Base-by-base conservation (phyloP, 306 rosid species). In the Quercus bicolor region DNA sequence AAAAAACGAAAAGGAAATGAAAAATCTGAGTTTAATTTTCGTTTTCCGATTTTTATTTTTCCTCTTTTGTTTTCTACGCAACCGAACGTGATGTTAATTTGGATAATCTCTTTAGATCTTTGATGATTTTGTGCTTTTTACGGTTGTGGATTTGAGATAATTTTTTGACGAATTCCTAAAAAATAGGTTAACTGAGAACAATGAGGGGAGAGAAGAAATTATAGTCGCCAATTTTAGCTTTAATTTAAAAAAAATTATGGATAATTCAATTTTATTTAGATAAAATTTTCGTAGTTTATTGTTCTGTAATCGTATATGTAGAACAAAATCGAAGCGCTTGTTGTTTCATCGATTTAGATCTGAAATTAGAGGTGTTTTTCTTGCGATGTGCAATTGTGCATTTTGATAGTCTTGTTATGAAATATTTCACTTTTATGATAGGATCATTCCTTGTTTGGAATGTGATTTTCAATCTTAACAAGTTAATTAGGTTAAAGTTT, bases 91-190 rank as follows among this genome's bases (percentile, higher is more conserved):
- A 60, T n/a, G 28, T 68, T 21, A n/a, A 34, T 68, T 34, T 14
- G 18, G 12, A 52, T 21, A 23, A 15, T 71, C 24, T 37, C 34
- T 70, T 71, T 40, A 75, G 86, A 79, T 79, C 81, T 77, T 51
- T 70, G 72, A 53, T 55, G 48, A 28, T 81, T 70, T 75, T 1
- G 12, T 29, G 62, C 20, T 34, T 68, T 80, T 19, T 18, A 18
- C 5, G 18, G 20, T 55, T 6, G 34, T 45, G 33, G 59, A 18
- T 40, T 15, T 12, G 66, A 29, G 33, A 21, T 6, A 26, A 12
- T 60, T 60, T 2, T 5, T 11, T 14, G 13, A 24, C 2, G 24
- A 60, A 23, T 60, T 23, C 33, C 31, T 60, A 24, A 26, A 29
- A 60, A 24, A 4, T 24, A 60, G 48, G 72, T 45, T 68, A 4